Conservation (phyloP, 2,329 filamentous ascomycete genomes). For the Pseudogymnoascus sp. region DNA sequence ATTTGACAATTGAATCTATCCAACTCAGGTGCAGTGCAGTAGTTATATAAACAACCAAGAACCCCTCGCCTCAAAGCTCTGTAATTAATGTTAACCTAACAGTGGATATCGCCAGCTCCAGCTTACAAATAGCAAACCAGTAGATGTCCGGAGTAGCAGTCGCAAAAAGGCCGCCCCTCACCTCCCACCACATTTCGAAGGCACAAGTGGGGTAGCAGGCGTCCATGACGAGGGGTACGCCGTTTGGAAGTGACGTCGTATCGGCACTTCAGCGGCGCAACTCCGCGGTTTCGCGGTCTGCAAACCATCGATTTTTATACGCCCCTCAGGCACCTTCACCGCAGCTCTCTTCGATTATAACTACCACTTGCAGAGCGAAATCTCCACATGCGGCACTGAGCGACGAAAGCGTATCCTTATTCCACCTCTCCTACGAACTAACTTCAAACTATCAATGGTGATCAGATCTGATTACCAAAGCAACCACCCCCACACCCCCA, state of each 20-base stretch:
- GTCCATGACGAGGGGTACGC: neutral
- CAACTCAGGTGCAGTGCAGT: neutral
- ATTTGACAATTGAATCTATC: neutral
- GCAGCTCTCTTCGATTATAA: neutral
- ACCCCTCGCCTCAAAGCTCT: neutral
- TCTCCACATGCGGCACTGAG: neutral
- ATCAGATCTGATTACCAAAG: neutral
- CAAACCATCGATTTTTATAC: neutral
- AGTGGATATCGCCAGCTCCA: neutral
- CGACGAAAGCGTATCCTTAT: neutral
- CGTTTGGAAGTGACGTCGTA: neutral
- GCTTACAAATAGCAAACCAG: neutral
- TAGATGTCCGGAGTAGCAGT: neutral
- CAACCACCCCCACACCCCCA: no score
- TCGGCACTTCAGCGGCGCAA: neutral
- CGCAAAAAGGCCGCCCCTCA: neutral
- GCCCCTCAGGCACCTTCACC: neutral
- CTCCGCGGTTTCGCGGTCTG: neutral
- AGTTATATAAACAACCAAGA: neutral
- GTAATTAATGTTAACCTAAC: neutral
- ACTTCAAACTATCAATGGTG: neutral
- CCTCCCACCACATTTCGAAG: neutral
- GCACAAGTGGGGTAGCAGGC: neutral
- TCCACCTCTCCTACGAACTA: neutral
- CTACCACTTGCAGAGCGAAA: neutral